Evolutionary conservation across 202 grass and related monocot genomes (phyloP).

Genomic region (Cymbopogon flexuosus): DNA sequence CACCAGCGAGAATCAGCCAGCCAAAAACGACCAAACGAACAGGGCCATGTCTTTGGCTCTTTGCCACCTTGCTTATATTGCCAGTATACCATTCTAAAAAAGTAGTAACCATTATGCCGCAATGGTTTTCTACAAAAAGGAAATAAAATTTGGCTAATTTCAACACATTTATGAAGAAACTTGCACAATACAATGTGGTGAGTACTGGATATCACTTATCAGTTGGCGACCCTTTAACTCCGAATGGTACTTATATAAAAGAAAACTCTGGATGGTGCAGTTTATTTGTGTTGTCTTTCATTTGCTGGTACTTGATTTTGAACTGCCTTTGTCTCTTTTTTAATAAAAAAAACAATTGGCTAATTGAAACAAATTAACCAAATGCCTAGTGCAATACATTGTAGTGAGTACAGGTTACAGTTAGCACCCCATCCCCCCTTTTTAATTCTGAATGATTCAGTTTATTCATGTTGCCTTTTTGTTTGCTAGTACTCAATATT

Average conservation of each 20-base stretch:
- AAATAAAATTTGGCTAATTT: background rate
- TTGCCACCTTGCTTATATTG: background rate
- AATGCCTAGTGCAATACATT: background rate
- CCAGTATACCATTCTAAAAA: background rate
- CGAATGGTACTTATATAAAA: background rate
- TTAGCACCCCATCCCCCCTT: background rate
- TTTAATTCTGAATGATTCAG: background rate
- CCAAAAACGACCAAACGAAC: too few species aligned
- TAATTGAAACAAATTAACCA: background rate
- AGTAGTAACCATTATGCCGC: background rate
- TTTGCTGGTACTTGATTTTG: background rate
- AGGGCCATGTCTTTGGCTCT: background rate
- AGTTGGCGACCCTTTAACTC: background rate
- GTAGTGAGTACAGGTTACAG: background rate
- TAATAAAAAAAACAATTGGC: background rate
- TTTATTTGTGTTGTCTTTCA: slow-evolving; percentile 8
- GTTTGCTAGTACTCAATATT: background rate
- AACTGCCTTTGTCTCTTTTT: background rate
- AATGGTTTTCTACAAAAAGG: background rate
- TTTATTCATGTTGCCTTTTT: background rate
- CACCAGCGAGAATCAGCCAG: too few species aligned
- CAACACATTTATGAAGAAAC: background rate
- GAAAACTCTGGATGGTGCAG: background rate
- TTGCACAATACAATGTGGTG: background rate
- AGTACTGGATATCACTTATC: background rate